Evolutionary conservation across 345 rosid genomes (phyloP), one percentile per base, ranked within the genome.

Genomic region (Hibiscus mutabilis): DNA sequence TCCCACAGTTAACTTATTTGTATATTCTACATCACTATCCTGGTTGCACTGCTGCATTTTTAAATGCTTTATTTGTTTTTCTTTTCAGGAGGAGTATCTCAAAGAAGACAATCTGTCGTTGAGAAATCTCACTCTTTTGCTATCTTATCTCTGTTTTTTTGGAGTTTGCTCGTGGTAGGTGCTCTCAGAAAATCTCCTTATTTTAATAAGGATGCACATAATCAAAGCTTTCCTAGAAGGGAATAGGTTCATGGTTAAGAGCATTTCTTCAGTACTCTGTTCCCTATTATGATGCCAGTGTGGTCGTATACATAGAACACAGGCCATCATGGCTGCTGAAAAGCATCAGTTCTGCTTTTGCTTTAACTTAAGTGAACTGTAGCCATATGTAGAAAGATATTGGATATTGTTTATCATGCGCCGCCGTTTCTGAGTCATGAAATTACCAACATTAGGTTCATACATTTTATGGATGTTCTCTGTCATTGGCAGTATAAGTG

Each of bases 131-230:
- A 84, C 97, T 73, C 97, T 92, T 47, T 75, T 94, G 65, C 87
- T 92, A 53, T 88, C 96, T 71, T 84, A 84, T 82, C 79, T 94
- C 67, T 90, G 86, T 71, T 76, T 84, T 37, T 86, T 94, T 70
- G 99, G 91, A 77, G 93, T 92, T 86, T 92, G 88, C 79, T 87
- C 95, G 57, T 85, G 99, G 99, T 90, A 60, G 61, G 62, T 71
- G 73, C 46, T 74, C 68, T 75, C 33, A 62, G 52, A 68, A 46
- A 69, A 69, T 40, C 58, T 55, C 21, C 11, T 55, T 55, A 19
- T 55, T 52, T 55, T 55, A 3, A 21, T 55, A 19, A 21, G 53
- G 35, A 14, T 55, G 64, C 73, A 55, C 25, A 21, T 59, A 56
- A 55, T 37, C 15, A 19, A 55, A 22, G 63, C 22, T 57, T 70